Evolutionary conservation across 805 yeast species (phyloP), one percentile per base, ranked within the genome.

Genomic region (Soucietia sequanensis): DNA sequence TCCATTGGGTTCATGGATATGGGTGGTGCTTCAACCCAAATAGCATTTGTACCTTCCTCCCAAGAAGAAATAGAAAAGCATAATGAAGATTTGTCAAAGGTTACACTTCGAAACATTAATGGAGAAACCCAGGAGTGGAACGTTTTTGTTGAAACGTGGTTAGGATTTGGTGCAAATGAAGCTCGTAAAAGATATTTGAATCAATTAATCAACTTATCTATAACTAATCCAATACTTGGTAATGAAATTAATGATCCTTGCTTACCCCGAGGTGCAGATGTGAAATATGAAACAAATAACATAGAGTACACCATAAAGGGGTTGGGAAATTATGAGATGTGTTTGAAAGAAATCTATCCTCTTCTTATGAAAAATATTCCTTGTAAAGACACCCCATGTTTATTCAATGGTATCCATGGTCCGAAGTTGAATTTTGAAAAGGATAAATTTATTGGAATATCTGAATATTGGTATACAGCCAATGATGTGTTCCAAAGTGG

Each of bases 11-110:
- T 93, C 49, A 84, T 93, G 91, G 99, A 93, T 58, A 93, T 93
- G 99, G 99, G 99, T 11, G 99, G 99, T 10, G 99, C 99, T 0
- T 88, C 96, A 2, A 88, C 96, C 0, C 99, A 93, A 54, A 77
- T 93, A 15, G 95, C 98, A 6, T 93, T 90, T 70, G 89, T 85
- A 6, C 97, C 97, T 0, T 73, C 80, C 3, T 70, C 73, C 26
- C 43, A 50, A 4, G 66, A 72, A n/a, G 89, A 87, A 41, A 59
- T 83, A 6, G 60, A 56, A 17, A 73, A 72, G 42, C 95, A 88
- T 56, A 55, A 62, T 27, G 90, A 90, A 35, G 95, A 89, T 55
- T 70, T 90, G 35, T 76, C 82, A 19, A 71, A 68, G 2, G 75
- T 93, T 2, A 68, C 72, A 11, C 62, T 93, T 38, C 73, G 89